Evolutionary conservation across 305 asterid genomes (phyloP), one percentile per base, ranked within the genome.

Genomic region (Monarda citriodora): DNA sequence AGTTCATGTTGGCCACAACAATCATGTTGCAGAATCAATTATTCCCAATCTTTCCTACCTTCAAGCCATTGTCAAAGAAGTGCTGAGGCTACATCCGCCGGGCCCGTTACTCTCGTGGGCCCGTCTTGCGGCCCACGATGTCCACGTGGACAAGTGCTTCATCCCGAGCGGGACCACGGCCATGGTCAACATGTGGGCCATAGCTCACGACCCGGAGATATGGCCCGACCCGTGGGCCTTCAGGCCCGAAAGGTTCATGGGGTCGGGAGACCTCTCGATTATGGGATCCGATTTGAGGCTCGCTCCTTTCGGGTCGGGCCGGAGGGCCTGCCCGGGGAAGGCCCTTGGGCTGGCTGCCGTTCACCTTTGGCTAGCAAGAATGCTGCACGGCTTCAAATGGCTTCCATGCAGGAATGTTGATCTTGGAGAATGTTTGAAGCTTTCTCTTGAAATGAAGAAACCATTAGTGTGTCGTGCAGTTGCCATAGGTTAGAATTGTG

Each of bases 101-200:
- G 87, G 94, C 56, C 87, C 89, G 16, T 50, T 85, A 6, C 89
- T 85, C 60, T 82, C 89, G 5, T 85, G 89, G 94, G 87, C 89
- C 62, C 89, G 89, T 25, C 69, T 79, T 2, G 82, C 89, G 1
- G 48, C 58, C 69, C 89, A 77, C 21, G 87, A 85, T 25, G 76
- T 72, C 54, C 66, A 77, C 45, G 56, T 85, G 14, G 85, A 76
- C 63, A 74, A 80, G 56, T 65, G 68, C 61, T 76, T 82, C 46
- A 69, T 82, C 48, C 87, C 80, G 15, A 84, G 84, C 47, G 89
- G 94, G 67, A 85, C 89, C 1, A 85, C 83, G 0, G 87, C 89
- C 7, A 85, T 85, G 89, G 89, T 85, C 17, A 85, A 85, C 34
- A 85, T 80, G 87, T 82, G 94, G 89, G 84, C 94, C 21, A 85